phyloP scores from a whole-genome alignment of 768 basidiomycete species.

The Rhizopogon vulgaris region DNA sequence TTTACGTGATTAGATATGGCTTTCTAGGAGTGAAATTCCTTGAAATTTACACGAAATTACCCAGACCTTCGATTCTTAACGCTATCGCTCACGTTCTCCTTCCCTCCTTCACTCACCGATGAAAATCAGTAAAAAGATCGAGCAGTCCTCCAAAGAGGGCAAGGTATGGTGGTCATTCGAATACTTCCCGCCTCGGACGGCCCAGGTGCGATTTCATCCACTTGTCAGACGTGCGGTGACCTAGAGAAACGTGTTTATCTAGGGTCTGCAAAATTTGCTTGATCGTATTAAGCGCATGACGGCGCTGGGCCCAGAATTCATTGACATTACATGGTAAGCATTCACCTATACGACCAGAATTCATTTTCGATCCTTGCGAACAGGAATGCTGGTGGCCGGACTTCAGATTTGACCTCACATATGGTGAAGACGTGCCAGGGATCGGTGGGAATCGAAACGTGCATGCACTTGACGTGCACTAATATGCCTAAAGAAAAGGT shows the following conservation, averaged over 20 bases:
- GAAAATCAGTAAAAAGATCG: constrained; percentile 95
- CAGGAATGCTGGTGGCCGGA: constrained; percentile 96
- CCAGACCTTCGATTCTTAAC: constrained; percentile 13
- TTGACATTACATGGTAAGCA: constrained; percentile 90
- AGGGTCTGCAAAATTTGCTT: constrained; percentile 79
- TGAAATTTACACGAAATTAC: constrained; percentile 18
- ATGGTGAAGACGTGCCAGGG: constrained; percentile 94
- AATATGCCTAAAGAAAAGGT: constrained; percentile 98
- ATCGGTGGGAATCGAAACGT: constrained; percentile 90
- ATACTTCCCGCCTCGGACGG: constrained; percentile 94
- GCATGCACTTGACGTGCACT: constrained; percentile 98
- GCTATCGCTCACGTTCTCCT: constrained; percentile 18
- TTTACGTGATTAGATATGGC: not conserved
- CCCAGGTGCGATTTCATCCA: constrained; percentile 54
- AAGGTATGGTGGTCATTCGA: constrained; percentile 98
- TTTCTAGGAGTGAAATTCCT: not conserved
- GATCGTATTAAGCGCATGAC: constrained; percentile 99
- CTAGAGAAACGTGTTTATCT: constrained; percentile 2
- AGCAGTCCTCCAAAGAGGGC: constrained; percentile 76
- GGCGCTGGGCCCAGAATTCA: constrained; percentile 90
- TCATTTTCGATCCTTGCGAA: constrained; percentile 2
- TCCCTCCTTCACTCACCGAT: constrained; percentile 36
- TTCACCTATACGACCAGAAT: constrained; percentile 1
- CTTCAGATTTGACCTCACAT: constrained; percentile 89
- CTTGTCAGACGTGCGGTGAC: not conserved